These are phyloP conservation scores for Parastagonospora avenae DNA, from an alignment of 2,329 filamentous ascomycete species.

Conservation along the genomic window DNA sequence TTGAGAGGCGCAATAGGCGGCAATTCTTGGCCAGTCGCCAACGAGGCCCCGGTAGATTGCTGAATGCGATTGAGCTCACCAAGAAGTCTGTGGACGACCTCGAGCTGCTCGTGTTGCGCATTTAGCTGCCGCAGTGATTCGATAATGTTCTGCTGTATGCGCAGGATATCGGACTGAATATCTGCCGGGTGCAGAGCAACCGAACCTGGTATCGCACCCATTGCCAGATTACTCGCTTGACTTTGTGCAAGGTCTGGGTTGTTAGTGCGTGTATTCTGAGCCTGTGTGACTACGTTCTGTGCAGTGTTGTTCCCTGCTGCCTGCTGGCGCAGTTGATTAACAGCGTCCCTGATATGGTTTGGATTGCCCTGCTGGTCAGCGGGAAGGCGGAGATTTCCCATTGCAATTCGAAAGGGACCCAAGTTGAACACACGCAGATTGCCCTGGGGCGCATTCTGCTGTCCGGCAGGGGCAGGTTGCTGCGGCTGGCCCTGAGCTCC, in stretches of 20 bases:
- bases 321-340: constrained; percentile 32
- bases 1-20: constrained; percentile 32
- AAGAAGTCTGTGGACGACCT: constrained; percentile 39
- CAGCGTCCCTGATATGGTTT: constrained; percentile 27
- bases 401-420: constrained; percentile 41
- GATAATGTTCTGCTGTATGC: constrained; percentile 45
- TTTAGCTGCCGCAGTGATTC: constrained; percentile 42
- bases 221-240: constrained; percentile 8
- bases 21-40: constrained; percentile 30
- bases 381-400: constrained; percentile 42
- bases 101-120: constrained; percentile 41
- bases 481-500: constrained; percentile 30
- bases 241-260: constrained; percentile 10
- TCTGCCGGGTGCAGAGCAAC: constrained; percentile 37
- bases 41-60: constrained; percentile 32
- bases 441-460: constrained; percentile 29
- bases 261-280: constrained; percentile 14
- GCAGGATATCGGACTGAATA: constrained; percentile 43
- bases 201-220: constrained; percentile 23
- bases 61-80: constrained; percentile 40
- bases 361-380: constrained; percentile 31
- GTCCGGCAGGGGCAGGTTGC: constrained; percentile 19
- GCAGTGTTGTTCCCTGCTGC: constrained; percentile 27
- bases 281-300: constrained; percentile 24
- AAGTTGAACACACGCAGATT: constrained; percentile 47